Percentiles rank a stretch among this genome's conserved stretches.
Conservation (phyloP, 2,329 filamentous ascomycete genomes). For the Phaeosphaeria sp. region DNA sequence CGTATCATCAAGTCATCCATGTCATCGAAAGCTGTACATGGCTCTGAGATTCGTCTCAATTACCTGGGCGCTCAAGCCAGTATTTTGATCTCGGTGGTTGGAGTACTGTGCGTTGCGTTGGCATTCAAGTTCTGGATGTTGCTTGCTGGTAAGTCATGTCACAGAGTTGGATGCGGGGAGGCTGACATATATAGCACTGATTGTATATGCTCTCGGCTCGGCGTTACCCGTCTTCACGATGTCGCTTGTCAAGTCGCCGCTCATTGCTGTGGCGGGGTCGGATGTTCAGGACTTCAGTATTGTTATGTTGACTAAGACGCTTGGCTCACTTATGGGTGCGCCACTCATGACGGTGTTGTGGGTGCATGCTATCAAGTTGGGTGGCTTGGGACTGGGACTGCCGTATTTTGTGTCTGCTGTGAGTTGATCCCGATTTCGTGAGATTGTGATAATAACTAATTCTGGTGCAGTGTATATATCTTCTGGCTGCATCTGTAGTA, state of each 20-base stretch:
- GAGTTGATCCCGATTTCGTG: conserved; percentile 13
- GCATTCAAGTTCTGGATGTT: conserved; percentile 43
- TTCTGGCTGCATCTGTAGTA: conserved; percentile 10
- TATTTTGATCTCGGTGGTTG: conserved; percentile 42
- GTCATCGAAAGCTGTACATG: conserved; percentile 24
- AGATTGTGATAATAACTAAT: conserved; percentile 1
- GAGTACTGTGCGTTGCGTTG: conserved; percentile 42
- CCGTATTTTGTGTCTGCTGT: conserved; percentile 47
- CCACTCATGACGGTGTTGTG: conserved; percentile 47
- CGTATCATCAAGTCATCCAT: conserved; percentile 40
- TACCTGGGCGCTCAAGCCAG: conserved; percentile 40
- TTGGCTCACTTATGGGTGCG: conserved; percentile 44
- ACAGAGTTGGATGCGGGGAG: not conserved
- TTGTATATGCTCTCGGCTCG: conserved; percentile 48
- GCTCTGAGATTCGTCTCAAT: conserved; percentile 40
- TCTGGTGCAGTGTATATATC: conserved; percentile 13
- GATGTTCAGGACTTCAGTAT: conserved; percentile 47
- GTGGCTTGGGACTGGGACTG: conserved; percentile 41
- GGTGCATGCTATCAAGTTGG: conserved; percentile 43
- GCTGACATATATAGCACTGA: conserved; percentile 33
- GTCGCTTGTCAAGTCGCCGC: conserved; percentile 44
- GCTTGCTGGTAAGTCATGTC: conserved; percentile 27
- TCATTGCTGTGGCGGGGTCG: conserved; percentile 35
- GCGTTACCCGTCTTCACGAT: conserved; percentile 49
- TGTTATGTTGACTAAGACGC: conserved; percentile 46